Percentiles rank a stretch among this genome's conserved stretches.
These are phyloP conservation scores for Myriosclerotinia duriaeana DNA, from an alignment of 2,329 filamentous ascomycete genomes.

Conservation along the genomic window DNA sequence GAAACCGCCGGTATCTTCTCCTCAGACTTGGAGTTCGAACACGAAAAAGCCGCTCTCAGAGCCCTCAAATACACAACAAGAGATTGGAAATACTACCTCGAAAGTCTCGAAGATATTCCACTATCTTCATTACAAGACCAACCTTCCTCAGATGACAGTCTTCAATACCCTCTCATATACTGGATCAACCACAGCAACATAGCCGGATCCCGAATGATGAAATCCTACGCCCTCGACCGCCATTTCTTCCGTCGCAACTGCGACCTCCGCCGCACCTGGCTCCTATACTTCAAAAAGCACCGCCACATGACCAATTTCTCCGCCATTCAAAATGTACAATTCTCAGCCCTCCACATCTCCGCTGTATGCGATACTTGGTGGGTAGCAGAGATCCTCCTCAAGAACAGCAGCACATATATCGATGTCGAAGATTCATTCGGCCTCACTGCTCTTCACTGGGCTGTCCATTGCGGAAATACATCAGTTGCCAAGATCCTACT, in stretches of 20 bases:
- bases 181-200: constrained; percentile 25
- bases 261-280: constrained; percentile 22
- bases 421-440: constrained; percentile 22
- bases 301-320: constrained; percentile 25
- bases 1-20: constrained; percentile 23
- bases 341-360: constrained; percentile 23
- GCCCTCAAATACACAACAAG: constrained; percentile 20
- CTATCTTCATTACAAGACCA: constrained; percentile 23
- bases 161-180: constrained; percentile 24
- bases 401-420: constrained; percentile 19
- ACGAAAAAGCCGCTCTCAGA: constrained; percentile 23
- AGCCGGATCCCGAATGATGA: constrained; percentile 18
- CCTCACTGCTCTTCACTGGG: constrained; percentile 22
- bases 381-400: constrained; percentile 21
- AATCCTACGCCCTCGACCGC: constrained; percentile 19
- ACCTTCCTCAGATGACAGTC: constrained; percentile 23
- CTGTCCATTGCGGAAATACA: constrained; percentile 21
- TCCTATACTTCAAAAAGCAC: constrained; percentile 24
- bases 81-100: constrained; percentile 24
- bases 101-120: constrained; percentile 22
- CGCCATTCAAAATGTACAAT: constrained; percentile 22
- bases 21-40: constrained; percentile 22
- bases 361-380: constrained; percentile 22
- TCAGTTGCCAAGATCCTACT: constrained; percentile 16
- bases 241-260: constrained; percentile 23